Percentiles rank a stretch among this genome's conserved stretches.
These are phyloP conservation scores for Plantago elongata DNA, from an alignment of 257 asterid genomes.

Conservation along the genomic window DNA sequence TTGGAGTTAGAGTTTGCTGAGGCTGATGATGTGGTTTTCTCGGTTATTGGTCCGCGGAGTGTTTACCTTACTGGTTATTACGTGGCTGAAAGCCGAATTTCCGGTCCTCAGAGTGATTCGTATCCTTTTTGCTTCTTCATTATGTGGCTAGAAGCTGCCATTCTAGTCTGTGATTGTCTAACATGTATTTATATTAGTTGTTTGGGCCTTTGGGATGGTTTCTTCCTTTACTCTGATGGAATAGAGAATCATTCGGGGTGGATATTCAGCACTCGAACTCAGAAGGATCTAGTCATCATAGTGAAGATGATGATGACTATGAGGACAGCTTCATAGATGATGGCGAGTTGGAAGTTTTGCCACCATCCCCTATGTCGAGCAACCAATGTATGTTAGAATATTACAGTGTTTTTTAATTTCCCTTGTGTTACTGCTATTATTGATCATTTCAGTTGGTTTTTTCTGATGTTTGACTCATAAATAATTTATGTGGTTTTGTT, in stretches of 20 bases:
- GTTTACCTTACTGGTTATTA: slow-evolving; percentile 75
- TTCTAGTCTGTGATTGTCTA: slow-evolving; percentile 1
- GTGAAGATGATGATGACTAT: slow-evolving; percentile 63
- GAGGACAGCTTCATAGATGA: slow-evolving; percentile 84
- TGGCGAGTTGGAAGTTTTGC: slow-evolving; percentile 27
- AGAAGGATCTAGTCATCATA: slow-evolving; percentile 41
- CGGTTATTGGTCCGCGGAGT: slow-evolving; percentile 73
- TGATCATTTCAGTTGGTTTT: slow-evolving; percentile 1
- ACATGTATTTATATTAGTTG: slow-evolving; percentile 12
- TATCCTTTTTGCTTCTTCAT: slow-evolving; percentile 37
- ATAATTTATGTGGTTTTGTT: slow-evolving; percentile 15
- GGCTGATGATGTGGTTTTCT: slow-evolving; percentile 78
- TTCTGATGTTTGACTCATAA: slow-evolving; percentile 13
- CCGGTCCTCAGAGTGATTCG: slow-evolving; percentile 53
- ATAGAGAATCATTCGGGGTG: slow-evolving; percentile 80
- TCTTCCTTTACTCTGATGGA: slow-evolving; percentile 39
- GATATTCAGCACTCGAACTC: slow-evolving; percentile 64
- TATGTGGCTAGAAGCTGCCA: neutral
- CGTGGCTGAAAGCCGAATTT: slow-evolving; percentile 25
- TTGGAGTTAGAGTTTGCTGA: slow-evolving; percentile 89
- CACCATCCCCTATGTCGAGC: slow-evolving; percentile 41
- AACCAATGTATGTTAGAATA: slow-evolving; percentile 34
- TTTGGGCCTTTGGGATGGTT: neutral
- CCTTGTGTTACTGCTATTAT: neutral
- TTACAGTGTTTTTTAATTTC: neutral